phyloP scores from a whole-genome alignment of 345 rosid genomes.

The Carallia pectinifolia region DNA sequence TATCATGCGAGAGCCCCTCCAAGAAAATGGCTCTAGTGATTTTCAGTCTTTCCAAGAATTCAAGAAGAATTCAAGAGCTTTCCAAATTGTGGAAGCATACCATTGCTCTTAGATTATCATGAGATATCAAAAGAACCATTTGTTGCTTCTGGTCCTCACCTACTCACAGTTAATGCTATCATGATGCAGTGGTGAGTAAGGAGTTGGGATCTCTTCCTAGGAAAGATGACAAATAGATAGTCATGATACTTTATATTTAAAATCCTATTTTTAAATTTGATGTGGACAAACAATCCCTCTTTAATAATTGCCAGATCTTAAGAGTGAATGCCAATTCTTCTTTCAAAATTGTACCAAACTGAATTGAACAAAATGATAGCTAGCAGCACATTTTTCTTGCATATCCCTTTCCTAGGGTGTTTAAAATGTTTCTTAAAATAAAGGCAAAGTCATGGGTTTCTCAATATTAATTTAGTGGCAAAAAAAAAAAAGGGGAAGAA shows the following conservation, averaged over 20 bases:
- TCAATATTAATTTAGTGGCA: conserved; percentile 8
- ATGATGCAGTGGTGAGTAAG: not conserved
- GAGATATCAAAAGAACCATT: not conserved
- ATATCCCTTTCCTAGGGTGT: conserved; percentile 16
- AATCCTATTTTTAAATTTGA: not conserved
- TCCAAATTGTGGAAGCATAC: no score
- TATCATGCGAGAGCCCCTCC: no score
- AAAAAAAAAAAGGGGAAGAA: conserved; percentile 23
- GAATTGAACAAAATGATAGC: conserved; percentile 32
- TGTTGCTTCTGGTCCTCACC: not conserved
- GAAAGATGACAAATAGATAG: conserved; percentile 12
- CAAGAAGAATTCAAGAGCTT: no score
- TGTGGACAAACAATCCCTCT: conserved; percentile 13
- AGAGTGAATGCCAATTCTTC: conserved; percentile 18
- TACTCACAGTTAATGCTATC: not conserved
- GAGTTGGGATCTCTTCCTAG: not conserved
- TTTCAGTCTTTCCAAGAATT: no score
- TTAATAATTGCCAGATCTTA: conserved; percentile 25
- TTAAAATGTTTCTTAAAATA: conserved; percentile 51
- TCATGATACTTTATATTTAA: conserved; percentile 11
- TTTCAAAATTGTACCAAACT: conserved; percentile 18
- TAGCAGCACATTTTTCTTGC: conserved; percentile 19
- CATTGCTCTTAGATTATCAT: no score
- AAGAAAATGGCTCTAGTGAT: no score
- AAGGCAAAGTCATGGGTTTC: conserved; percentile 43